Evolutionary conservation across 2,329 filamentous ascomycete genomes (phyloP).

Genomic region (Myriosclerotinia duriaeana): DNA sequence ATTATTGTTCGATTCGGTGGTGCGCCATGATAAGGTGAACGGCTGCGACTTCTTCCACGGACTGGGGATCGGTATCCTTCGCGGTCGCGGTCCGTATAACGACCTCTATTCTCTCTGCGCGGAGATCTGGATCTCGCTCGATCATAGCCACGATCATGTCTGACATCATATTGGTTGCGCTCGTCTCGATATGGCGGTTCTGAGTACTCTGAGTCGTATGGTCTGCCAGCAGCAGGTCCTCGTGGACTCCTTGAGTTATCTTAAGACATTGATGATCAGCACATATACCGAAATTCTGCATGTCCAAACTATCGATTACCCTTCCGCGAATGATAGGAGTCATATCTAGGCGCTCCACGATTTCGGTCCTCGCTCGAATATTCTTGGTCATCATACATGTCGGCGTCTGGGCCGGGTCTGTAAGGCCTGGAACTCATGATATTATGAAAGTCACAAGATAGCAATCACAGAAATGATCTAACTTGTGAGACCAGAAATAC

Average conservation of each 20-base stretch:
- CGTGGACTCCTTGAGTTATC: slow-evolving; percentile 39
- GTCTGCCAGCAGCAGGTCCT: slow-evolving; percentile 31
- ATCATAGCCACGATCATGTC: slow-evolving; percentile 42
- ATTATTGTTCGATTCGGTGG: slow-evolving; percentile 53
- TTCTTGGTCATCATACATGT: slow-evolving; percentile 49
- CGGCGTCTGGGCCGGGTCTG: slow-evolving; percentile 31
- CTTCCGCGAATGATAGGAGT: slow-evolving; percentile 39
- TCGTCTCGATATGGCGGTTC: slow-evolving; percentile 38
- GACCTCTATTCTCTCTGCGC: slow-evolving; percentile 37
- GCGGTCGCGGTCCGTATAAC: slow-evolving; percentile 40
- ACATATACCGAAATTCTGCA: slow-evolving; percentile 35
- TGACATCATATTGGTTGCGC: slow-evolving; percentile 37
- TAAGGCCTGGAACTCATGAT: slow-evolving; percentile 22
- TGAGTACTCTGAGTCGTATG: slow-evolving; percentile 26
- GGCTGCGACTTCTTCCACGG: slow-evolving; percentile 36
- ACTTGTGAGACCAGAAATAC: neutral
- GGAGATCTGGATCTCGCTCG: slow-evolving; percentile 45
- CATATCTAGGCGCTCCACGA: slow-evolving; percentile 32
- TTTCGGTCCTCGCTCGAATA: slow-evolving; percentile 32
- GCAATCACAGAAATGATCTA: neutral
- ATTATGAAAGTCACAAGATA: neutral
- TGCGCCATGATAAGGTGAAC: slow-evolving; percentile 40
- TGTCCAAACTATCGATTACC: slow-evolving; percentile 42
- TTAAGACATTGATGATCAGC: slow-evolving; percentile 41
- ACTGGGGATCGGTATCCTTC: slow-evolving; percentile 40